Evolutionary conservation across 805 yeast species (phyloP).

Genomic region (Osmozyma mogii): DNA sequence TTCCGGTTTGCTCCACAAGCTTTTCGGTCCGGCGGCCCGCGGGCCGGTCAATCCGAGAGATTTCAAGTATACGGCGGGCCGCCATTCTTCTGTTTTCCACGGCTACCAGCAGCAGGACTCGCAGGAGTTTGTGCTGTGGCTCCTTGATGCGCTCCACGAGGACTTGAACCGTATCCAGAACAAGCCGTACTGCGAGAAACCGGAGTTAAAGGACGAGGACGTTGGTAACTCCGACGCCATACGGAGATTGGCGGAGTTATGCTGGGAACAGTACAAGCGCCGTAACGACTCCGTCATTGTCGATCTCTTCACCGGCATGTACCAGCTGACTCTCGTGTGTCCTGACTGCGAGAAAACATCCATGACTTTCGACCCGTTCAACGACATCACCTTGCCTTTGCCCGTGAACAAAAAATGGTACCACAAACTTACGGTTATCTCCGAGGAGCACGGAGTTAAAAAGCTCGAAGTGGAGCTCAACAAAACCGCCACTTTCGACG

Average conservation of each 20-base stretch:
- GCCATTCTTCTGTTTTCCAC: conserved; percentile 67
- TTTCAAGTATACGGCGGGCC: conserved; percentile 73
- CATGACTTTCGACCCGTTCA: conserved; percentile 89
- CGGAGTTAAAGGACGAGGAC: conserved; percentile 64
- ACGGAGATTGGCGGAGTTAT: conserved; percentile 54
- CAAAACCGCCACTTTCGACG: conserved; percentile 55
- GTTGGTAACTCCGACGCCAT: conserved; percentile 47
- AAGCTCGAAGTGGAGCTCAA: conserved; percentile 65
- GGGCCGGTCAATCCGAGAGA: conserved; percentile 52
- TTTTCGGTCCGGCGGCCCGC: conserved; percentile 33
- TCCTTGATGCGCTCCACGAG: conserved; percentile 85
- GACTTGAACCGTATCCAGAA: conserved; percentile 76
- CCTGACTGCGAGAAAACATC: conserved; percentile 77
- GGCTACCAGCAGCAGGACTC: conserved; percentile 89
- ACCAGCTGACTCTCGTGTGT: conserved; percentile 83
- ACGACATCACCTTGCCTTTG: conserved; percentile 81
- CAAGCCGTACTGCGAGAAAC: conserved; percentile 86
- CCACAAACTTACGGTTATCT: conserved; percentile 54
- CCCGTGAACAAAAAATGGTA: conserved; percentile 74
- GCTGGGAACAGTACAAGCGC: conserved; percentile 73
- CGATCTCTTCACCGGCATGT: conserved; percentile 85
- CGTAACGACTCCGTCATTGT: conserved; percentile 80
- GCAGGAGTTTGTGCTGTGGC: conserved; percentile 83
- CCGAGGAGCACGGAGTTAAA: conserved; percentile 13
- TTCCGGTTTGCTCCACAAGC: conserved; percentile 54